phyloP scores from a whole-genome alignment of 2,329 filamentous ascomycete species.

The Aspergillus fructus region DNA sequence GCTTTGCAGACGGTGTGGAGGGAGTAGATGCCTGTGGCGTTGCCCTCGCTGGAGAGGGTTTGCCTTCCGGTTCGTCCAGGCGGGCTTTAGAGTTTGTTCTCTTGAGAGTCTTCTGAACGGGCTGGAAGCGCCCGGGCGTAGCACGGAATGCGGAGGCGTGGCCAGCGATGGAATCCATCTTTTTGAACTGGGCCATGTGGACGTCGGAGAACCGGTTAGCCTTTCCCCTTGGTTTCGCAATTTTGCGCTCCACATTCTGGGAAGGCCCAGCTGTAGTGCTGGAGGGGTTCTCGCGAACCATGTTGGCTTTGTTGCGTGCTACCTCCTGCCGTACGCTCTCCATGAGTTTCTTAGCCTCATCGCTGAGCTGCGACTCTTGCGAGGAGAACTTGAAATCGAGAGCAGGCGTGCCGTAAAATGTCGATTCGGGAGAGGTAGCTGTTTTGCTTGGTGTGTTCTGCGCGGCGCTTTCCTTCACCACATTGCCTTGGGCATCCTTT shows the following conservation, averaged over 20 bases:
- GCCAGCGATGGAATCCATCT: slow-evolving; percentile 93
- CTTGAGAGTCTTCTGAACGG: slow-evolving; percentile 47
- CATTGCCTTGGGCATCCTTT: slow-evolving; percentile 37
- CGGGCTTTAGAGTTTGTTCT: slow-evolving; percentile 61
- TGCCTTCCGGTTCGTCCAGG: slow-evolving; percentile 58
- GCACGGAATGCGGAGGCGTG: slow-evolving; percentile 73
- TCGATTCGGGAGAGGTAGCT: slow-evolving; percentile 31
- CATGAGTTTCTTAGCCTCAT: slow-evolving; percentile 58
- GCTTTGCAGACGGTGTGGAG: slow-evolving; percentile 61
- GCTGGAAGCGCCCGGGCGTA: slow-evolving; percentile 44
- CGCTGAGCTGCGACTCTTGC: slow-evolving; percentile 46
- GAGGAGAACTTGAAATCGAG: slow-evolving; percentile 49
- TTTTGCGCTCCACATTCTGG: slow-evolving; percentile 59
- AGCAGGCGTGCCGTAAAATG: slow-evolving; percentile 42
- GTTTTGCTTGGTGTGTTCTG: slow-evolving; percentile 46
- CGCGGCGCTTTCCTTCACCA: slow-evolving; percentile 28
- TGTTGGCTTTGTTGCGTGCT: slow-evolving; percentile 66
- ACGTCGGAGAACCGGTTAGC: slow-evolving; percentile 76
- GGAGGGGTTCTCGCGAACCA: slow-evolving; percentile 62
- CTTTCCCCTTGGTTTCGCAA: slow-evolving; percentile 77
- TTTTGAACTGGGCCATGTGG: slow-evolving; percentile 87
- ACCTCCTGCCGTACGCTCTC: slow-evolving; percentile 71
- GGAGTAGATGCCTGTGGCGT: slow-evolving; percentile 30
- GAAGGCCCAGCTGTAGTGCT: slow-evolving; percentile 47
- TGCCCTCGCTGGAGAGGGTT: slow-evolving; percentile 39